Percentiles rank a stretch among this genome's conserved stretches.
These are phyloP conservation scores for Pleoardoris graminearum DNA, from an alignment of 2,329 filamentous ascomycete species.

Conservation along the genomic window DNA sequence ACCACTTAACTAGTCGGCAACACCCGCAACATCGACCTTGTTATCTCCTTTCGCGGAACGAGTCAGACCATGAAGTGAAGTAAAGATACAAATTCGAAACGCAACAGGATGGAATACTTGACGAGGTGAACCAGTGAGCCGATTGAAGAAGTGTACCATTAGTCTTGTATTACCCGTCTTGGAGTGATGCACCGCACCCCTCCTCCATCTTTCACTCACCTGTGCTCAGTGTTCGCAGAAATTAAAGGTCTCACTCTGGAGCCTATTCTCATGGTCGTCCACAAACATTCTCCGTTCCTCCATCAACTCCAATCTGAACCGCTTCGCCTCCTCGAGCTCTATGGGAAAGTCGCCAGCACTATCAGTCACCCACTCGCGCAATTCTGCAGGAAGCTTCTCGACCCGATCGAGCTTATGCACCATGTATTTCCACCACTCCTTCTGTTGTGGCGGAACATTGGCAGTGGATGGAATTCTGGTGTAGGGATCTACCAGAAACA, in stretches of 20 bases:
- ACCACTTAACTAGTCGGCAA: background rate
- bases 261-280: conserved; percentile 6
- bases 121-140: background rate
- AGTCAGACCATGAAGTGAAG: background rate
- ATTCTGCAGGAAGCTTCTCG: conserved; percentile 14
- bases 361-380: conserved; percentile 15
- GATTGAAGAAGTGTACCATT: background rate
- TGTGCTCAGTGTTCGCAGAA: conserved; percentile 19
- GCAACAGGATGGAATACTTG: background rate
- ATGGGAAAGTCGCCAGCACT: conserved; percentile 18
- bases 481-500: conserved; percentile 63
- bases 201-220: no score
- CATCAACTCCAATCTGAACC: conserved; percentile 18
- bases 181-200: no score
- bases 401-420: background rate
- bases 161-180: no score
- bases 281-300: conserved; percentile 13
- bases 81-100: background rate
- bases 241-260: conserved; percentile 7
- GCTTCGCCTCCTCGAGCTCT: conserved; percentile 21
- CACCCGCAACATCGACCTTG: background rate
- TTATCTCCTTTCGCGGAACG: background rate
- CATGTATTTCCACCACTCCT: conserved; percentile 45
- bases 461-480: conserved; percentile 55
- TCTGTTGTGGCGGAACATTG: conserved; percentile 57